These are phyloP conservation scores for Ceratocystis variospora DNA, from an alignment of 2,329 filamentous ascomycete species.

Conservation along the genomic window DNA sequence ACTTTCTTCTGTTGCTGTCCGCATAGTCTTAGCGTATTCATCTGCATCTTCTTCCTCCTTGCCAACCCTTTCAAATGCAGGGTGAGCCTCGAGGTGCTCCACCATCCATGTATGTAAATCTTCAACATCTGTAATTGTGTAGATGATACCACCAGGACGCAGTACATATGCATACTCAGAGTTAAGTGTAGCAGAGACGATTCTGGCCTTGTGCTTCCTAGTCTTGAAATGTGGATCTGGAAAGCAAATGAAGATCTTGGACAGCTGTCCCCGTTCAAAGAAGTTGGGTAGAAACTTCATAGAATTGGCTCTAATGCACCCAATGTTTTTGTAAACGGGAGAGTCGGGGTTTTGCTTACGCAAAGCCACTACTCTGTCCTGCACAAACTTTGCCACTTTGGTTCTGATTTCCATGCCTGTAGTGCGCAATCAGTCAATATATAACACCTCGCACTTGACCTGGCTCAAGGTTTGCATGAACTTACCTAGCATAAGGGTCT, in stretches of 20 bases:
- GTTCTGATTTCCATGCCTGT: slow-evolving; percentile 81
- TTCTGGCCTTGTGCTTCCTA: slow-evolving; percentile 91
- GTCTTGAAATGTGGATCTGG: slow-evolving; percentile 97
- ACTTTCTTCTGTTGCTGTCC: slow-evolving; percentile 80
- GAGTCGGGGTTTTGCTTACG: slow-evolving; percentile 46
- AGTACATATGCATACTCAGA: slow-evolving; percentile 88
- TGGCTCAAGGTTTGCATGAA: slow-evolving; percentile 15
- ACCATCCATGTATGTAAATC: slow-evolving; percentile 92
- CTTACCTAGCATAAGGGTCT: slow-evolving; percentile 69
- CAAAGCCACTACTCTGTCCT: slow-evolving; percentile 72
- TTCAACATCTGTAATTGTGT: slow-evolving; percentile 95
- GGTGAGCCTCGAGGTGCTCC: slow-evolving; percentile 63
- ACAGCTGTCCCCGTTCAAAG: slow-evolving; percentile 67
- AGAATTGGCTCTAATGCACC: slow-evolving; percentile 79
- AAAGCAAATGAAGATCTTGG: slow-evolving; percentile 94
- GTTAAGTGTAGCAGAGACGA: slow-evolving; percentile 75
- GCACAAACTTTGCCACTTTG: slow-evolving; percentile 81
- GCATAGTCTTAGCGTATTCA: slow-evolving; percentile 61
- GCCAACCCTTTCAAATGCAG: slow-evolving; percentile 61
- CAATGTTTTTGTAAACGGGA: slow-evolving; percentile 65
- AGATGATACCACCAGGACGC: slow-evolving; percentile 70
- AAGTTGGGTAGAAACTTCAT: slow-evolving; percentile 99
- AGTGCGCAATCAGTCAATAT: slow-evolving; percentile 3
- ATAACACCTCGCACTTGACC: not conserved
- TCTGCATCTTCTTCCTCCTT: slow-evolving; percentile 55